These are phyloP conservation scores for Colletotrichum limetticola DNA, from an alignment of 2,329 filamentous ascomycete genomes.

Conservation along the genomic window DNA sequence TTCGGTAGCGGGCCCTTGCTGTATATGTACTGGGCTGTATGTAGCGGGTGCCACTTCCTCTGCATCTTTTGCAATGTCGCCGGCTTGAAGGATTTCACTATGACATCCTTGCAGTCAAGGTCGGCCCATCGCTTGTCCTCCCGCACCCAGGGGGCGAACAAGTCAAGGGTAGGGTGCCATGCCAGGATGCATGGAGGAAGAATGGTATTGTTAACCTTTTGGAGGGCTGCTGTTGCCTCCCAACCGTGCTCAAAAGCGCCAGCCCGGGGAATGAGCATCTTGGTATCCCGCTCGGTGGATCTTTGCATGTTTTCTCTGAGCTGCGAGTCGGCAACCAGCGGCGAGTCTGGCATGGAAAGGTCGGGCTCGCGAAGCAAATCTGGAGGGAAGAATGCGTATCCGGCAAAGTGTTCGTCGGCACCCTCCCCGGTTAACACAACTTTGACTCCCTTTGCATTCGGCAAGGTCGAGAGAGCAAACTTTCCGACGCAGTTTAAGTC, in stretches of 20 bases:
- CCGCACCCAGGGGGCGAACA: background rate
- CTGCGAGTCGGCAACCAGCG: background rate
- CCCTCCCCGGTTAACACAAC: conserved; percentile 65
- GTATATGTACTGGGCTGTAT: conserved; percentile 42
- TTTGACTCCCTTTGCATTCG: conserved; percentile 58
- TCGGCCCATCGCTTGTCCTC: background rate
- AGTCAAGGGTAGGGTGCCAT: background rate
- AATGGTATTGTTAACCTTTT: conserved; percentile 1
- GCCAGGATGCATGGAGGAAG: background rate
- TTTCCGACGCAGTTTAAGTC: conserved; percentile 65
- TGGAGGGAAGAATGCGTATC: conserved; percentile 57
- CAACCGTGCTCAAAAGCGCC: conserved; percentile 21
- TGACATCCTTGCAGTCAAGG: background rate
- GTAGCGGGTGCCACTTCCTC: conserved; percentile 42
- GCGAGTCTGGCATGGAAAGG: conserved; percentile 42
- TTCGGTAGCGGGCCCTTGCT: conserved; percentile 38
- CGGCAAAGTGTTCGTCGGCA: conserved; percentile 64
- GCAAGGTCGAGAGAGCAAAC: conserved; percentile 56
- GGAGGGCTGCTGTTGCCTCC: background rate
- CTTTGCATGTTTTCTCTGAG: conserved; percentile 12
- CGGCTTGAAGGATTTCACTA: conserved; percentile 12
- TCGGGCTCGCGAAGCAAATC: conserved; percentile 63
- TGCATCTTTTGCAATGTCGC: conserved; percentile 37
- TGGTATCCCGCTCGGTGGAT: background rate
- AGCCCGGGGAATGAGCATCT: background rate